Percentiles rank a stretch among this genome's conserved stretches.
These are phyloP conservation scores for Trametes sanguinea DNA, from an alignment of 768 basidiomycete species.

Conservation along the genomic window DNA sequence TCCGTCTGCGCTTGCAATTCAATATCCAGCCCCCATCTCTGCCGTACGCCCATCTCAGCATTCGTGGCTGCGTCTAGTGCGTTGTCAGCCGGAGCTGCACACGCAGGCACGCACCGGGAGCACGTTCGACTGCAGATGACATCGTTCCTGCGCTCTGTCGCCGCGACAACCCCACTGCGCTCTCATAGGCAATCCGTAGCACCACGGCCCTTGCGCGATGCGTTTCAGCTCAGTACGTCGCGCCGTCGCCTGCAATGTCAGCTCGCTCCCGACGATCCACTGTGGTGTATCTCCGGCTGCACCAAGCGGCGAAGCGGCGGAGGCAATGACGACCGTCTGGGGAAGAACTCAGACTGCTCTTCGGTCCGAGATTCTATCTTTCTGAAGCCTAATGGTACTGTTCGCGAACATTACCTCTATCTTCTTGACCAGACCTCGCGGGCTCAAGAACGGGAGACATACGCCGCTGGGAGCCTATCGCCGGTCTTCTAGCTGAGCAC, in stretches of 20 bases:
- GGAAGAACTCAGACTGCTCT: slow-evolving; percentile 11
- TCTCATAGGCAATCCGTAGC: neutral
- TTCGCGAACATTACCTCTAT: neutral
- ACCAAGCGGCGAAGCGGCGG: neutral
- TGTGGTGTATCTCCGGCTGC: slow-evolving; percentile 10
- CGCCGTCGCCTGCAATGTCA: neutral
- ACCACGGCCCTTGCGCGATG: neutral
- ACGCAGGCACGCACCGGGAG: neutral
- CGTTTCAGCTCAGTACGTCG: neutral
- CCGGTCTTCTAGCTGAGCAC: slow-evolving; percentile 3
- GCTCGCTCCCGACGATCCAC: neutral
- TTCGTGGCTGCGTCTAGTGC: neutral
- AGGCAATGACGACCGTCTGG: neutral
- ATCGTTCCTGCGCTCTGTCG: neutral
- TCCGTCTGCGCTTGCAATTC: neutral
- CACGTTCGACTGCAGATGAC: neutral
- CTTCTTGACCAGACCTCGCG: neutral
- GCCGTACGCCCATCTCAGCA: neutral
- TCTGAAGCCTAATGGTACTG: neutral
- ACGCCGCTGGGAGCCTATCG: slow-evolving; percentile 12
- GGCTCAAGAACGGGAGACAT: slow-evolving; percentile 8
- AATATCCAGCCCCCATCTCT: neutral
- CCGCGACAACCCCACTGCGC: neutral
- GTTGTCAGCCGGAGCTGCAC: neutral
- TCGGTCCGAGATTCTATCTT: slow-evolving; percentile 16